Evolutionary conservation across 192 early-diverging fungal species (phyloP), one percentile per base, ranked within the genome.

Genomic region (Dimargaris xerosporica): DNA sequence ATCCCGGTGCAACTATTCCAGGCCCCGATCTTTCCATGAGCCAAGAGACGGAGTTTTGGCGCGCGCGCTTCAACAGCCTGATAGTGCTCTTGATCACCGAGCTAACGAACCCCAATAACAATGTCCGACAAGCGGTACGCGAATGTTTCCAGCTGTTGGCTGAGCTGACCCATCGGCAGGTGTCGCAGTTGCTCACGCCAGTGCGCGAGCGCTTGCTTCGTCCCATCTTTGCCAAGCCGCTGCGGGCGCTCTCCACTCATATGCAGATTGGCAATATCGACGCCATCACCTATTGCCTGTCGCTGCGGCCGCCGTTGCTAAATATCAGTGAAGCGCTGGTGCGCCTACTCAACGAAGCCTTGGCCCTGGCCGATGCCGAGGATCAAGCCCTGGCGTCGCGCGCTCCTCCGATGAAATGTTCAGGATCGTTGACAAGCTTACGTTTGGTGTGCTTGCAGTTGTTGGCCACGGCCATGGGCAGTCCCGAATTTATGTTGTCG

Each of bases 211-310:
- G 85, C 4, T 75, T 99, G 21, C 72, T 99, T 28, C 74, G 74
- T 5, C 92, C 94, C 5, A 99, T 99, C 56, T 98, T 96, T 71
- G 82, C 91, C 39, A 96, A 97, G 69, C 97, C 97, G 5, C 77
- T 99, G 55, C 86, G 95, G 10, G 93, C 95, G 0, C 78, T 98
- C 30, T 92, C 97, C 0, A 87, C 91, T 71, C 81, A 89, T 50
- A 90, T 96, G 85, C 97, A 98, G 69, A 99, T 99, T 39, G 97
- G 95, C 17, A 85, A 96, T 67, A 97, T 96, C 62, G 97, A 99
- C 64, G 95, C 95, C 4, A 93, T 99, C 54, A 96, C 93, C 0
- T 98, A 94, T 70, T 97, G 94, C 62, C 72, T 99, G 48, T 80
- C 85, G 0, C 71, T 98, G 31, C 75, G 82, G 19, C 94, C 95